Evolutionary conservation across 2,329 filamentous ascomycete species (phyloP).

Genomic region (Botrytis pseudocinerea): DNA sequence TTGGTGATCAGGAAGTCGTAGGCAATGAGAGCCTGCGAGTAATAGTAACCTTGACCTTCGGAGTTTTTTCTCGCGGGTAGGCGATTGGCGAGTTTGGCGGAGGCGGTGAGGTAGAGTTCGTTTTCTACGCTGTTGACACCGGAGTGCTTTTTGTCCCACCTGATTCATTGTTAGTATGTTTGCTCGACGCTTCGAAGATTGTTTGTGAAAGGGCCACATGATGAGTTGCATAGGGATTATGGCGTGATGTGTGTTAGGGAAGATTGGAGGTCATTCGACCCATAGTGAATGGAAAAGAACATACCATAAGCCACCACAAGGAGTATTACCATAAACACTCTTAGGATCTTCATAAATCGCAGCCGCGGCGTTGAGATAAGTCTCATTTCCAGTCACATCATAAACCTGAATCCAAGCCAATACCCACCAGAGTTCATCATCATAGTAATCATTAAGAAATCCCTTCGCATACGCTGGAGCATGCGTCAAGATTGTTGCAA

Average conservation of each 20-base stretch:
- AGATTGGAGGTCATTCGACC: neutral
- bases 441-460: slow-evolving; percentile 55
- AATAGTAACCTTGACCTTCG: slow-evolving; percentile 51
- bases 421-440: slow-evolving; percentile 66
- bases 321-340: slow-evolving; percentile 50
- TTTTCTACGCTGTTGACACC: slow-evolving; percentile 59
- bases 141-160: slow-evolving; percentile 54
- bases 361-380: slow-evolving; percentile 56
- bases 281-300: slow-evolving; percentile 17
- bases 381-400: slow-evolving; percentile 53
- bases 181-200: neutral
- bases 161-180: slow-evolving; percentile 18
- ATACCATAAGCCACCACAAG: slow-evolving; percentile 54
- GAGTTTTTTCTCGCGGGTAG: slow-evolving; percentile 49
- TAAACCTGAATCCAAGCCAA: slow-evolving; percentile 58
- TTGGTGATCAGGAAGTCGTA: slow-evolving; percentile 52
- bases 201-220: neutral
- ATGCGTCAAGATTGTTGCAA: slow-evolving; percentile 32
- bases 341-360: slow-evolving; percentile 59
- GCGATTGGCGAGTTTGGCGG: slow-evolving; percentile 57
- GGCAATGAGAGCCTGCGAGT: slow-evolving; percentile 54
- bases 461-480: slow-evolving; percentile 23
- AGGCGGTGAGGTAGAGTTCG: slow-evolving; percentile 55
- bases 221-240: neutral
- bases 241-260: slow-evolving; percentile 8